Conservation (phyloP, 2,329 filamentous ascomycete species). For the Sphaerulina musiva region DNA sequence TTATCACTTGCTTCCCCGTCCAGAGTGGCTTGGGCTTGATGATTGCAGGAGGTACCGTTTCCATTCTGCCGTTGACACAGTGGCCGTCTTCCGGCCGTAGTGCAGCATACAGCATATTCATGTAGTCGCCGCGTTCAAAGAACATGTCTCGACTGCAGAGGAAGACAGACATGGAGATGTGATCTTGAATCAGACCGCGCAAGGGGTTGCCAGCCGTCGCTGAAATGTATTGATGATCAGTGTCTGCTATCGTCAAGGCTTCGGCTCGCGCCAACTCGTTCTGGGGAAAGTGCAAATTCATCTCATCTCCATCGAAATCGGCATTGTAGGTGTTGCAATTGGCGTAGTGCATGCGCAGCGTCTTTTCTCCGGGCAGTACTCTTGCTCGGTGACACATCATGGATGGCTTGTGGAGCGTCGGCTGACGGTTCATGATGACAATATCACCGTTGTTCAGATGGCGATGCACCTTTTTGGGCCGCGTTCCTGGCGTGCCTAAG, state of each 20-base stretch:
- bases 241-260: constrained; percentile 87
- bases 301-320: constrained; percentile 98
- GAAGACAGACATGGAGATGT: constrained; percentile 88
- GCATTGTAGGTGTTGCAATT: constrained; percentile 99
- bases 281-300: constrained; percentile 99
- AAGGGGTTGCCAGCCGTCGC: constrained; percentile 89
- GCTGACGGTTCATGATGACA: constrained; percentile 97
- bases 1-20: constrained; percentile 96
- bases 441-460: constrained; percentile 96
- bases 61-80: constrained; percentile 72
- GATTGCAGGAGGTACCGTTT: constrained; percentile 72
- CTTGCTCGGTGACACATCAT: constrained; percentile 97
- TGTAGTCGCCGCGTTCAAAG: constrained; percentile 80
- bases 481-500: constrained; percentile 67
- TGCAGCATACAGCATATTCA: constrained; percentile 87
- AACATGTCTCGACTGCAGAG: constrained; percentile 88
- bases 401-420: constrained; percentile 94
- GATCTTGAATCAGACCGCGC: constrained; percentile 94
- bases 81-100: constrained; percentile 85
- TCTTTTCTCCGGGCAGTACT: constrained; percentile 89
- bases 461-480: constrained; percentile 92
- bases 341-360: constrained; percentile 98
- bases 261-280: constrained; percentile 92
- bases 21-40: constrained; percentile 74
- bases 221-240: constrained; percentile 93